Evolutionary conservation across 2,329 filamentous ascomycete genomes (phyloP), one percentile per base, ranked within the genome.

Genomic region (Corinectria fuckeliana): DNA sequence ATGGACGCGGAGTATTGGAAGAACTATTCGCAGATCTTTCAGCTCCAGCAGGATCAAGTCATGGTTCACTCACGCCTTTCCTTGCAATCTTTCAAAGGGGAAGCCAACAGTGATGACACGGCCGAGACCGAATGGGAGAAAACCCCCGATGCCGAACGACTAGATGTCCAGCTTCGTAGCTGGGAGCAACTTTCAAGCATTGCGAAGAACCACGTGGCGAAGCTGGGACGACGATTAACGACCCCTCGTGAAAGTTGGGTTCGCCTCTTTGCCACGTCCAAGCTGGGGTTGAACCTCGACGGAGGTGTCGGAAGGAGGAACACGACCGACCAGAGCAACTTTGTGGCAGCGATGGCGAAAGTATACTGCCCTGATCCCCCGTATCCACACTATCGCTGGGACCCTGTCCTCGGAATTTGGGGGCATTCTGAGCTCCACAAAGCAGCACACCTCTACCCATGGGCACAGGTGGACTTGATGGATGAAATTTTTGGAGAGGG

Each of bases 401-500:
- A 38, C 20, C 53, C 53, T n/a, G 21, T 56, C 10, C n/a, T 50
- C 10, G 10, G 18, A 2, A 34, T 1, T 2, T 56, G 45, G 45
- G 7, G 6, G 4, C 7, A 36, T 1, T 1, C 5, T 32, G n/a
- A 14, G 5, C 6, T 4, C 3, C 7, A 26, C 4, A 3, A 38
- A 3, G 53, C 47, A 9, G 47, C 28, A 2, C 38, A 57, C 16
- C 20, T 57, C 5, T 57, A 21, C 25, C 39, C 47, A 1, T 57
- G 47, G 36, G 2, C 10, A 2, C 54, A 57, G 21, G 16, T 5
- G 11, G 5, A 26, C 2, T 6, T 4, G 6, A 57, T 57, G 54
- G 45, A 50, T 14, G 30, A 34, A n/a, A 57, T 57, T n/a, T 57
- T 57, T 28, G 54, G 47, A 6, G 14, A 45, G 9, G 54, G 47